Base-by-base conservation (phyloP, 352 stramenopile genomes). In the Pythium dissotocum region DNA sequence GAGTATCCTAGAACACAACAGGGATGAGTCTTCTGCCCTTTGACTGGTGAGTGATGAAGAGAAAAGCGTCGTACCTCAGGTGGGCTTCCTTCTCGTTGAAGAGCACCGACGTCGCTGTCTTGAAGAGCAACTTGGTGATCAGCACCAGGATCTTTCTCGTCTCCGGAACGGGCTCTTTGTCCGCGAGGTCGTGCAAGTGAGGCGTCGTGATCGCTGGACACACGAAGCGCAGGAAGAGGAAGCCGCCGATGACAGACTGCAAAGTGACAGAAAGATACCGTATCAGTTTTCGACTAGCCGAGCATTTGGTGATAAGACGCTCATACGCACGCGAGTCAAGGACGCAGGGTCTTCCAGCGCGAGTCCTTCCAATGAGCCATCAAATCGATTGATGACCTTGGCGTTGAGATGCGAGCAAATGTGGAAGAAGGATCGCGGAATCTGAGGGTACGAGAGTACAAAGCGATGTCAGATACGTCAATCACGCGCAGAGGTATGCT, bases 81-180 rank as follows among this genome's bases (percentile, higher is more conserved):
- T 95, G 82, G 2, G 89, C 77, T 63, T 97, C 89, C 30, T 87
- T 76, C 14, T 95, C 87, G 56, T 85, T 87, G 68, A 97, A 97
- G 51, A 90, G 80, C 42, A 97, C 88, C 13, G 81, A 90, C 6
- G 86, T 97, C 32, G 89, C 88, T 6, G 87, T 94, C 70, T 97
- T 97, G 67, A 95, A 95, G 10, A 97, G 62, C n/a, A 97, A 56
- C 52, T 97, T 97, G 0, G 87, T 95, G 44, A 97, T 76, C 0
- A 95, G 76, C 26, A 97, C 88, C n/a, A 97, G 79, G 30, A 94
- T 80, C 44, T 86, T 83, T n/a, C 89, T 78, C 0, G 84, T 93
- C 58, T 92, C 83, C 0, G 85, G 73, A 14, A 70, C 73, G 6
- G 89, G 85, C 24, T 90, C 74, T 61, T 91, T 83, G 35, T 94